Base-by-base conservation (phyloP, 768 basidiomycete species). In the Leccinum rimulosum region DNA sequence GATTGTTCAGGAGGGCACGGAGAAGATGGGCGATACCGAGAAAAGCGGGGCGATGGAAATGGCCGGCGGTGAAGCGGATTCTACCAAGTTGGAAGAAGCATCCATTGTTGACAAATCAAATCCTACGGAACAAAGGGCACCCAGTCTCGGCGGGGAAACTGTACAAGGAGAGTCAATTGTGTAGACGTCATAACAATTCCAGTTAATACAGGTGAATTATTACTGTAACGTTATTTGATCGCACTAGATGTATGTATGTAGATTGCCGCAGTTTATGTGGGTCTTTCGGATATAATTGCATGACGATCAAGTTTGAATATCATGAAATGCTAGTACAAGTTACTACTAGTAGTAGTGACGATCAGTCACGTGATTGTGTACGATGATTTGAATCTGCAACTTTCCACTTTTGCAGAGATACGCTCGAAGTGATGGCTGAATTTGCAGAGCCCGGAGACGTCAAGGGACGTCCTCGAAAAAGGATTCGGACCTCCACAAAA, bases 1-100 rank as follows among this genome's bases (percentile, higher is more conserved):
- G 5, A 49, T 66, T 47, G 48, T 71, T 22, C 67, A 58, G 25
- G 40, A 51, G 2, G 63, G 47, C 6, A 48, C 59, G 11, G 58
- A 50, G 28, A 57, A 61, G 51, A 22, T 17, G 17, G 73, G 62
- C 6, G 79, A 74, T 45, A 54, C 67, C 31, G 76, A 76, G 61
- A 72, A 74, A 53, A 69, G 62, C 9, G 54, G 28, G n/a, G 48
- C 12, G 0, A 22, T 43, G 40, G 2, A 40, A 25, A 43, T 4
- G 40, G 7, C 8, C 11, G 12, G n/a, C 10, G 22, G 28, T n/a
- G 58, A 62, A 48, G 50, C n/a, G 10, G 25, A n/a, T 14, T 53
- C 27, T 19, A 28, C 38, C 12, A 52, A 52, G 14, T 45, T 17
- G 15, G 45, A 36, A 33, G 56, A 52, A 48, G 12, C n/a, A 45